These are phyloP conservation scores for Dimargaris xerosporica DNA, from an alignment of 192 early-diverging fungal species.

Conservation along the genomic window DNA sequence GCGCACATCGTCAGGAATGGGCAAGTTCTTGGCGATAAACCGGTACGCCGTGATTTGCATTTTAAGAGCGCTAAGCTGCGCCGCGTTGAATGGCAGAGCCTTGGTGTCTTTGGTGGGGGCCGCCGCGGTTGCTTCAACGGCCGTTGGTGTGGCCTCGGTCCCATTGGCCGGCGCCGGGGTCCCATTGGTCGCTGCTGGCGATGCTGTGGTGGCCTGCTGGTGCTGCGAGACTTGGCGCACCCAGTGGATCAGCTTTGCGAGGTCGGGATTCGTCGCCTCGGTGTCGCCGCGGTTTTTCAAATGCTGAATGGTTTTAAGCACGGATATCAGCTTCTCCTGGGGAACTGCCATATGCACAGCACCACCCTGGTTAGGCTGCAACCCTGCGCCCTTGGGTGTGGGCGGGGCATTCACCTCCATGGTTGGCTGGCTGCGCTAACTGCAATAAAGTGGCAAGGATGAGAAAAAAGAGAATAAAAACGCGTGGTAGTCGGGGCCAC, in stretches of 20 bases:
- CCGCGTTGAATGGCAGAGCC: conserved; percentile 28
- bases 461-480: too few species aligned
- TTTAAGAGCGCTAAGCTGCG: conserved; percentile 53
- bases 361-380: too few species aligned
- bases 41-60: conserved; percentile 79
- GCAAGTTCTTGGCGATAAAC: conserved; percentile 60
- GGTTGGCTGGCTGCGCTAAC: too few species aligned
- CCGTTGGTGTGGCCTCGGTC: neutral
- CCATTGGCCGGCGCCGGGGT: conserved; percentile 10
- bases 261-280: conserved; percentile 62
- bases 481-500: too few species aligned
- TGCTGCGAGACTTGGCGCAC: conserved; percentile 30
- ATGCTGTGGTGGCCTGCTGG: conserved; percentile 22
- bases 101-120: conserved; percentile 6
- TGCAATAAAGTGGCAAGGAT: too few species aligned
- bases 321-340: conserved; percentile 18
- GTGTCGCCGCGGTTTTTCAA: conserved; percentile 52
- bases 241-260: conserved; percentile 43
- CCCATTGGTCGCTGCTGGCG: conserved; percentile 16
- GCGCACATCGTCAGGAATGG: conserved; percentile 54
- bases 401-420: too few species aligned
- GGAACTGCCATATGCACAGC: neutral
- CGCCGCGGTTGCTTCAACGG: neutral
- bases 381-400: too few species aligned
- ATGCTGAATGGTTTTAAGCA: conserved; percentile 24